Evolutionary conservation across 331 rosid genomes (phyloP).

Genomic region (Pyrus hybrid): DNA sequence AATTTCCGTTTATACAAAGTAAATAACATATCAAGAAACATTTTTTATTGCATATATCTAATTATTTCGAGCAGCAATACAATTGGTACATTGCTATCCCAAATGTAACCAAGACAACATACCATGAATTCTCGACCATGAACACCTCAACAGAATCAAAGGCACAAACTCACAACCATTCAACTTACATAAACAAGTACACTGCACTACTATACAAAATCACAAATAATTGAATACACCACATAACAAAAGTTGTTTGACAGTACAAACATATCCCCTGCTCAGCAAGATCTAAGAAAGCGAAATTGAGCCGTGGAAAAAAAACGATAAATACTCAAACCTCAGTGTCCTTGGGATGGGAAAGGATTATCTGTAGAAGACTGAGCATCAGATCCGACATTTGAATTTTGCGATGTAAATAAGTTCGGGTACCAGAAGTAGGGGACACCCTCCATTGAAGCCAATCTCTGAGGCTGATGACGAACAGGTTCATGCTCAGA

Average conservation of each 20-base stretch:
- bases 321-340: background rate
- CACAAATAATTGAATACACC: background rate
- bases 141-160: background rate
- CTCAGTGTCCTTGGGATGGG: constrained; percentile 31
- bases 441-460: constrained; percentile 76
- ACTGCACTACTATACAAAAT: background rate
- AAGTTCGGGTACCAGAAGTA: constrained; percentile 80
- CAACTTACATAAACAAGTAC: background rate
- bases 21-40: too few relatives aligned
- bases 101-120: background rate
- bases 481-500: constrained; percentile 16
- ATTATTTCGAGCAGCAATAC: background rate
- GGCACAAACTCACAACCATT: background rate
- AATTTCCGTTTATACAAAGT: too few relatives aligned
- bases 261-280: constrained; percentile 12
- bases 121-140: background rate
- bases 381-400: constrained; percentile 40
- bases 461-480: constrained; percentile 66
- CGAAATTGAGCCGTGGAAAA: background rate
- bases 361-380: constrained; percentile 32
- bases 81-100: background rate
- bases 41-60: background rate
- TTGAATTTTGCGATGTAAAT: constrained; percentile 55
- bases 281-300: constrained; percentile 15
- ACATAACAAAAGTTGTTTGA: background rate